A percentile compares a stretch with the other conserved stretches of the same genome.
Conservation (phyloP, 108 stramenopile species). For the Chaetoceros muelleri region DNA sequence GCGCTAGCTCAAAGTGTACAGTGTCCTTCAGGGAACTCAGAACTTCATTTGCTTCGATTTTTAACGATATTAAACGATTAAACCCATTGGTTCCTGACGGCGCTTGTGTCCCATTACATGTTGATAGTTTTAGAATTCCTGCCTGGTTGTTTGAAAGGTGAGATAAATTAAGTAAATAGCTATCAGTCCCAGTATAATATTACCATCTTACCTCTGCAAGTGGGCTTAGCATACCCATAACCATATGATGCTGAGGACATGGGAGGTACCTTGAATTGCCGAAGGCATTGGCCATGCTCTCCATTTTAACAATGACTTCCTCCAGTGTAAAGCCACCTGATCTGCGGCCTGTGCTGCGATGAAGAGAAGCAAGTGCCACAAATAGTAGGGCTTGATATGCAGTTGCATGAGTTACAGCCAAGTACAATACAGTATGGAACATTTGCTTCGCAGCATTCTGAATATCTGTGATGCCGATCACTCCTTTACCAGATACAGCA, state of each 20-base stretch:
- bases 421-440: constrained; percentile 28
- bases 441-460: constrained; percentile 50
- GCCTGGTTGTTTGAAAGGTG: constrained; percentile 6
- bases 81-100: constrained; percentile 34
- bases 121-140: constrained; percentile 32
- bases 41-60: constrained; percentile 45
- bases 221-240: constrained; percentile 32
- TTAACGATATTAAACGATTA: constrained; percentile 48
- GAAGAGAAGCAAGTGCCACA: constrained; percentile 51
- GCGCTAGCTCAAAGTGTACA: constrained; percentile 27
- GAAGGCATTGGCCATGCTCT: constrained; percentile 43
- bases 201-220: constrained; percentile 41
- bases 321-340: constrained; percentile 46
- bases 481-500: constrained; percentile 9
- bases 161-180: background rate
- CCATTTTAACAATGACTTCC: constrained; percentile 68
- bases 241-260: constrained; percentile 40
- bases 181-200: background rate
- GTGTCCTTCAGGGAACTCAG: constrained; percentile 39
- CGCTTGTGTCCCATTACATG: constrained; percentile 18
- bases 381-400: constrained; percentile 62
- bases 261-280: constrained; percentile 56
- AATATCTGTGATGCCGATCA: constrained; percentile 49
- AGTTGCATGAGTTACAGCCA: constrained; percentile 39
- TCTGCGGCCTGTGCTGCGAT: constrained; percentile 36